Percentiles rank a stretch among this genome's conserved stretches.
Evolutionary conservation across 1,139 yeast genomes (phyloP).

Genomic region (Candida sp.): DNA sequence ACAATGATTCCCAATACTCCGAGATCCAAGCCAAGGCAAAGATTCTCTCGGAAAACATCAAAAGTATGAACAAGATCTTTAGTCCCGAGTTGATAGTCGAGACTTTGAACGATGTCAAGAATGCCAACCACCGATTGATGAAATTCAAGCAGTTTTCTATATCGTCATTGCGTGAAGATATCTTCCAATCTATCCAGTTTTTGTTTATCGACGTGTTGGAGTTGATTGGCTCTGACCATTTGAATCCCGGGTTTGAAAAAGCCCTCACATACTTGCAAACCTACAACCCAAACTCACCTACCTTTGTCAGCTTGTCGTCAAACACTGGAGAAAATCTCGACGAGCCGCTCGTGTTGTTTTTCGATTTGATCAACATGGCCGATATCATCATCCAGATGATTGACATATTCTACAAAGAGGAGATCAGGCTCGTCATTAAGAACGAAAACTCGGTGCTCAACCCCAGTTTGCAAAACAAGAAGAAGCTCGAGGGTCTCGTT

Average conservation of each 20-base stretch:
- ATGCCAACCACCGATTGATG: constrained; percentile 34
- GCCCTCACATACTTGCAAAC: constrained; percentile 73
- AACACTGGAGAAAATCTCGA: constrained; percentile 38
- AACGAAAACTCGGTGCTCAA: constrained; percentile 78
- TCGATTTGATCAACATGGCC: constrained; percentile 91
- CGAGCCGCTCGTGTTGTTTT: constrained; percentile 85
- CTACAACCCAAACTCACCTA: constrained; percentile 60
- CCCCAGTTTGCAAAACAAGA: constrained; percentile 80
- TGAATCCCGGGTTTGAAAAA: constrained; percentile 80
- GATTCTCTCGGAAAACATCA: constrained; percentile 47
- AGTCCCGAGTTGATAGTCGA: constrained; percentile 45
- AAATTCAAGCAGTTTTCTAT: constrained; percentile 40
- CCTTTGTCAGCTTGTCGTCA: constrained; percentile 14
- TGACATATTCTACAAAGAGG: constrained; percentile 89
- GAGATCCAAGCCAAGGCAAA: constrained; percentile 49
- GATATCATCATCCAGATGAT: constrained; percentile 94
- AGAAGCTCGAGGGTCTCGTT: constrained; percentile 76
- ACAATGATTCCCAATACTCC: constrained; percentile 29
- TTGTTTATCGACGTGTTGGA: constrained; percentile 71
- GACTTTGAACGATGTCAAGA: constrained; percentile 42
- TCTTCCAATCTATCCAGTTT: constrained; percentile 47
- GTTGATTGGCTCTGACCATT: constrained; percentile 71
- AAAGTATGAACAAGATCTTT: constrained; percentile 41
- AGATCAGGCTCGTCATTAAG: constrained; percentile 68
- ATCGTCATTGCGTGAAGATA: constrained; percentile 32